Evolutionary conservation across 257 asterid species (phyloP).

Genomic region (Mentha longifolia): DNA sequence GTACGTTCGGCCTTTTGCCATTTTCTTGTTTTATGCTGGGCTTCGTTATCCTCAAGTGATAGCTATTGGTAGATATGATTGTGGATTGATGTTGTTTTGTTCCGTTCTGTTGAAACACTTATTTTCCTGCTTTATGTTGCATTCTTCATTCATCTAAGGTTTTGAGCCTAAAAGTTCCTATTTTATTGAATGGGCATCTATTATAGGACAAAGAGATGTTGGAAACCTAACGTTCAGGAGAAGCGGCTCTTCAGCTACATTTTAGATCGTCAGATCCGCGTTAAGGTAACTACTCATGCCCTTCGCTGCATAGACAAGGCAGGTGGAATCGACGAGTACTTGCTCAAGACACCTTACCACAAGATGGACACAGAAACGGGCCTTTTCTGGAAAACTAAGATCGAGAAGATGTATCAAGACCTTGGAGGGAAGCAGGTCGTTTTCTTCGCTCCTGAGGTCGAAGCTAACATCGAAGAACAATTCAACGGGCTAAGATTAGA

Average conservation of each 20-base stretch:
- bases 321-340: slow-evolving; percentile 92
- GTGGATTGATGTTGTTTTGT: slow-evolving; percentile 22
- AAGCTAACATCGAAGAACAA: slow-evolving; percentile 62
- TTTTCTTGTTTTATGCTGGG: slow-evolving; percentile 1
- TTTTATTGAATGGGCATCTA: slow-evolving; percentile 28
- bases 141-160: neutral
- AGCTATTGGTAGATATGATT: slow-evolving; percentile 1
- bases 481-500: slow-evolving; percentile 61
- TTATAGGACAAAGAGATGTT: slow-evolving; percentile 74
- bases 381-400: slow-evolving; percentile 85
- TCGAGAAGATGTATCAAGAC: slow-evolving; percentile 84
- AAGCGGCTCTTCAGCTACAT: slow-evolving; percentile 93
- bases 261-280: slow-evolving; percentile 80
- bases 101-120: neutral
- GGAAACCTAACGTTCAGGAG: slow-evolving; percentile 94
- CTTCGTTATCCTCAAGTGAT: slow-evolving; percentile 5
- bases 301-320: slow-evolving; percentile 97
- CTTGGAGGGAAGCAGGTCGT: slow-evolving; percentile 89
- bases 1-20: neutral
- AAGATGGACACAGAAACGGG: slow-evolving; percentile 93
- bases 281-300: slow-evolving; percentile 90
- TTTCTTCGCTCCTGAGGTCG: slow-evolving; percentile 83
- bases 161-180: neutral
- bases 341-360: slow-evolving; percentile 87
- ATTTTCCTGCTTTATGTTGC: slow-evolving; percentile 1